These are phyloP conservation scores for Pseudogymnoascus sp. DNA, from an alignment of 2,329 filamentous ascomycete species.

Conservation along the genomic window DNA sequence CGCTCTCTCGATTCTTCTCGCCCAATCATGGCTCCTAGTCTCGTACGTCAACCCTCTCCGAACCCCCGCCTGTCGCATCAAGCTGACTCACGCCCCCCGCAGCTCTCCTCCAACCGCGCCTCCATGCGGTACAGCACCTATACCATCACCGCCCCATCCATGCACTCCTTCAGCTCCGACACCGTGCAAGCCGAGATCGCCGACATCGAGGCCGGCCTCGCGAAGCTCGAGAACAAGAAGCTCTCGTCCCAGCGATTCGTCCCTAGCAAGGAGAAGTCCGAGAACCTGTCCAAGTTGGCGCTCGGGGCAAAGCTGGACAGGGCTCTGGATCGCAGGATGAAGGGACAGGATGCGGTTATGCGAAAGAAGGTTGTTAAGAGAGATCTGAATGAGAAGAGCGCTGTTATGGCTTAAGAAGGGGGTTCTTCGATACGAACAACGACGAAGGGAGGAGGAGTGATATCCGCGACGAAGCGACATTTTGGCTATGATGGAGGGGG, in stretches of 20 bases:
- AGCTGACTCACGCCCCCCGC: slow-evolving; percentile 14
- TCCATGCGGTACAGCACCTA: slow-evolving; percentile 47
- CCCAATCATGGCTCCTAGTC: slow-evolving; percentile 45
- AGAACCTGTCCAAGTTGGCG: slow-evolving; percentile 61
- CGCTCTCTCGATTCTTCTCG: slow-evolving; percentile 44
- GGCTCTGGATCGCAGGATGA: slow-evolving; percentile 61
- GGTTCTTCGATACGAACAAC: neutral
- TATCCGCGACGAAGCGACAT: neutral
- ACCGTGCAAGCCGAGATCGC: slow-evolving; percentile 41
- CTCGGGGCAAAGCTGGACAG: slow-evolving; percentile 67
- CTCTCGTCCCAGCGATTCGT: slow-evolving; percentile 60
- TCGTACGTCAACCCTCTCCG: slow-evolving; percentile 31
- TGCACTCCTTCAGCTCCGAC: slow-evolving; percentile 25
- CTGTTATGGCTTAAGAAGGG: slow-evolving; percentile 11
- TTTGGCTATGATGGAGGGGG: neutral
- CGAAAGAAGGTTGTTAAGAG: slow-evolving; percentile 12
- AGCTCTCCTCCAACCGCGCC: slow-evolving; percentile 38
- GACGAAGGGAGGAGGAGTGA: neutral
- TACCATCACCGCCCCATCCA: slow-evolving; percentile 35
- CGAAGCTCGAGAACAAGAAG: slow-evolving; percentile 62
- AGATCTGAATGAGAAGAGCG: slow-evolving; percentile 16
- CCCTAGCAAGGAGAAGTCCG: slow-evolving; percentile 55
- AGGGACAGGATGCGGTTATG: slow-evolving; percentile 62
- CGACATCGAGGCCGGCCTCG: slow-evolving; percentile 54
- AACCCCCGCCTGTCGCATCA: slow-evolving; percentile 1